Percentiles rank a stretch among this genome's conserved stretches.
Evolutionary conservation across 805 yeast species (phyloP).

Genomic region (Cyberlindnera suaveolens): DNA sequence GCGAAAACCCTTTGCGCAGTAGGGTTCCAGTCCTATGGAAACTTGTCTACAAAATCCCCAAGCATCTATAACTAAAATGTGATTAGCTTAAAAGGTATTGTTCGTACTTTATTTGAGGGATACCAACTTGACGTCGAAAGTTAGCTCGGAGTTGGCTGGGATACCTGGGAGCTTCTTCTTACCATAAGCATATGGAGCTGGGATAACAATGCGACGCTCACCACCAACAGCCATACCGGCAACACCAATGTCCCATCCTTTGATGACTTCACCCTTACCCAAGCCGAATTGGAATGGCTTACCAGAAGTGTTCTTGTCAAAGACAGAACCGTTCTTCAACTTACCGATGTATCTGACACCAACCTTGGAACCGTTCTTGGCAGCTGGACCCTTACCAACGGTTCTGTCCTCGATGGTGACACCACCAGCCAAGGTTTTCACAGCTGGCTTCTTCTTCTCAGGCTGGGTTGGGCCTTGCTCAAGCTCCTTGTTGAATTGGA

Average conservation of each 20-base stretch:
- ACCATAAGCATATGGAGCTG: conserved; percentile 96
- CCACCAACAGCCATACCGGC: conserved; percentile 99
- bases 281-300: conserved; percentile 88
- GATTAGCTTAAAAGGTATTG: background rate
- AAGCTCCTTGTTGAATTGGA: conserved; percentile 82
- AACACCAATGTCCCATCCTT: conserved; percentile 98
- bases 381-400: conserved; percentile 79
- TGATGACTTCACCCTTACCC: conserved; percentile 97
- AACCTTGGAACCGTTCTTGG: conserved; percentile 84
- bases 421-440: conserved; percentile 87
- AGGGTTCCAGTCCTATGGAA: no score
- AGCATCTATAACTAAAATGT: no score
- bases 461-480: conserved; percentile 88
- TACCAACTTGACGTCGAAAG: conserved; percentile 92
- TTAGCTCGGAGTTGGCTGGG: conserved; percentile 94
- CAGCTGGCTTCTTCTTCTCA: conserved; percentile 47
- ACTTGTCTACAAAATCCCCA: no score
- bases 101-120: conserved; percentile 58
- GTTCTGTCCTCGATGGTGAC: conserved; percentile 90
- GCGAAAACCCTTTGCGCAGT: no score
- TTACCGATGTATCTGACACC: conserved; percentile 98
- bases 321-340: conserved; percentile 91
- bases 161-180: conserved; percentile 91
- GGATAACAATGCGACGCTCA: conserved; percentile 95
- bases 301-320: conserved; percentile 96